Evolutionary conservation across 2,329 filamentous ascomycete genomes (phyloP).

Genomic region (Aspergillus proliferans): DNA sequence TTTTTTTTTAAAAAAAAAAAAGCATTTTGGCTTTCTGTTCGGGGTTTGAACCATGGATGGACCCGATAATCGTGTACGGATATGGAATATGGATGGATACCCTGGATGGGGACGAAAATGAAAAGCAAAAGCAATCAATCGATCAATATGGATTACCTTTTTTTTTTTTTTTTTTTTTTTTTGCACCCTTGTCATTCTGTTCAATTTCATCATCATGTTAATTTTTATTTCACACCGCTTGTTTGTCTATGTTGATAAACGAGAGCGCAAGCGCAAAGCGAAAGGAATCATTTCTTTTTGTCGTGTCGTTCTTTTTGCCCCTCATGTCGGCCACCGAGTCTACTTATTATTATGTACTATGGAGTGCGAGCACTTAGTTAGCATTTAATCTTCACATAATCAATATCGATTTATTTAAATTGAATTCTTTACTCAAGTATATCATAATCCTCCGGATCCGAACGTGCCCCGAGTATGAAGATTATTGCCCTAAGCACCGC

Average conservation of each 20-base stretch:
- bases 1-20: conserved; percentile 1
- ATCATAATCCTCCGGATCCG: too few species aligned
- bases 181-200: neutral
- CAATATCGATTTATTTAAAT: too few species aligned
- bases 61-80: neutral
- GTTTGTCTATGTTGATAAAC: conserved; percentile 3
- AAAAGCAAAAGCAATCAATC: too few species aligned
- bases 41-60: neutral
- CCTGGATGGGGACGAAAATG: too few species aligned
- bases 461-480: too few species aligned
- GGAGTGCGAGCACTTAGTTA: too few species aligned
- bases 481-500: too few species aligned
- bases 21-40: neutral
- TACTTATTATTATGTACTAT: too few species aligned
- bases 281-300: conserved; percentile 1
- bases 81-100: neutral
- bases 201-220: neutral
- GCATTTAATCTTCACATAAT: too few species aligned
- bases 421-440: too few species aligned
- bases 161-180: neutral
- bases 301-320: neutral
- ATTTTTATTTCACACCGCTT: neutral
- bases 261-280: too few species aligned
- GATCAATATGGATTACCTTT: neutral
- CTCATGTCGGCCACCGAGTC: too few species aligned